Evolutionary conservation across 805 yeast genomes (phyloP).

Genomic region (Candida hungchunana): DNA sequence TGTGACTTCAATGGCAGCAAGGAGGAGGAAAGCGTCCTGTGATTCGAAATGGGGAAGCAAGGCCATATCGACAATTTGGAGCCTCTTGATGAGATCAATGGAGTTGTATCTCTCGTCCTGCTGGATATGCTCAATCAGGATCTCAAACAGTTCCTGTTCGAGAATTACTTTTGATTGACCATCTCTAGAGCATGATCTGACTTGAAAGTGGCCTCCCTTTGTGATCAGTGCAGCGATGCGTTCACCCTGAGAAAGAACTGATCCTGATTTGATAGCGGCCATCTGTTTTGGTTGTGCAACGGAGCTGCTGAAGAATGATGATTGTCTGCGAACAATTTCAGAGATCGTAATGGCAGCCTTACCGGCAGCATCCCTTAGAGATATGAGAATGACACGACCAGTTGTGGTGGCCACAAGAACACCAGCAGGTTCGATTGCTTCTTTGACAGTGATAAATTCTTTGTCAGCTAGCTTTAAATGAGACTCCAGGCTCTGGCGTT

Average conservation of each 20-base stretch:
- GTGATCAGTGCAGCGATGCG: slow-evolving; percentile 39
- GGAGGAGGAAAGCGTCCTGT: slow-evolving; percentile 41
- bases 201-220: slow-evolving; percentile 39
- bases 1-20: slow-evolving; percentile 34
- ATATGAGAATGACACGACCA: slow-evolving; percentile 59
- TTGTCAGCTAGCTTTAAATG: slow-evolving; percentile 40
- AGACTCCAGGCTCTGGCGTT: slow-evolving; percentile 32
- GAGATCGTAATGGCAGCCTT: slow-evolving; percentile 40
- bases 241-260: slow-evolving; percentile 46
- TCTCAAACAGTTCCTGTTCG: slow-evolving; percentile 33
- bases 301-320: slow-evolving; percentile 31
- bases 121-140: slow-evolving; percentile 35
- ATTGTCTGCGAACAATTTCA: slow-evolving; percentile 27
- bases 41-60: slow-evolving; percentile 36
- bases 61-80: slow-evolving; percentile 60
- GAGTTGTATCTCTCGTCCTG: slow-evolving; percentile 45
- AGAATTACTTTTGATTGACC: slow-evolving; percentile 37
- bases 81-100: slow-evolving; percentile 29
- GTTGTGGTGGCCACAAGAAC: slow-evolving; percentile 63
- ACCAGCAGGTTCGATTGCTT: slow-evolving; percentile 71
- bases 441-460: slow-evolving; percentile 55
- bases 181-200: slow-evolving; percentile 45
- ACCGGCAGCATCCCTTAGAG: slow-evolving; percentile 66
- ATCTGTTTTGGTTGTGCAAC: slow-evolving; percentile 37
- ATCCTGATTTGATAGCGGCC: slow-evolving; percentile 54